Percentiles rank a stretch among this genome's conserved stretches.
These are phyloP conservation scores for Epichloe coenophiala DNA, from an alignment of 2,329 filamentous ascomycete species.

Conservation along the genomic window DNA sequence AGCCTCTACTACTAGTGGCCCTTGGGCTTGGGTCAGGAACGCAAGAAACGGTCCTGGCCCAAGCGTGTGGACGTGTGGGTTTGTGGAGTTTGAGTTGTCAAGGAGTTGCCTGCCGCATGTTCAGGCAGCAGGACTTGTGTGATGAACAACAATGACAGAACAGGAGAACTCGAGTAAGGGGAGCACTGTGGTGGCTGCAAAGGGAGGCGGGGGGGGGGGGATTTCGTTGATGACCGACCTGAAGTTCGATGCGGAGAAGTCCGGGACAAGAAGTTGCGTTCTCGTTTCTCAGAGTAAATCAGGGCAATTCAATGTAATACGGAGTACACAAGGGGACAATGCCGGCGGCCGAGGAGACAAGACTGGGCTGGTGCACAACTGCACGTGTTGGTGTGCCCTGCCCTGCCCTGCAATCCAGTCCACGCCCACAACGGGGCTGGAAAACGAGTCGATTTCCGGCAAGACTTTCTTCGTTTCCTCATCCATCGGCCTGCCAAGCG, in stretches of 20 bases:
- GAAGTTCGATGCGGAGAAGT: not conserved
- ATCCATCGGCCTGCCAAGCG: not conserved
- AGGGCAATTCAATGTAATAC: no score
- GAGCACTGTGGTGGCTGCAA: no score
- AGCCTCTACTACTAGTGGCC: not conserved
- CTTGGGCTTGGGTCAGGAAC: not conserved
- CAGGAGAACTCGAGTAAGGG: no score
- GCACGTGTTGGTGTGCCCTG: not conserved
- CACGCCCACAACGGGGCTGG: not conserved
- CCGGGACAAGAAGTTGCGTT: not conserved
- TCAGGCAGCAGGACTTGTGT: no score
- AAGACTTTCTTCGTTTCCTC: not conserved
- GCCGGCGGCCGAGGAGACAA: no score
- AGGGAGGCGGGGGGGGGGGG: no score
- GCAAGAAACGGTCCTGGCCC: slow-evolving; percentile 1
- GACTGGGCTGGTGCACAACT: not conserved
- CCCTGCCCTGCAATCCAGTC: not conserved
- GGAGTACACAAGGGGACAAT: no score
- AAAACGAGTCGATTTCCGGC: not conserved
- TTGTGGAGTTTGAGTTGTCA: not conserved
- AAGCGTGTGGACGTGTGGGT: not conserved
- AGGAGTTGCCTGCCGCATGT: not conserved
- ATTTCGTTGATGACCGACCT: no score
- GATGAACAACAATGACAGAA: no score
- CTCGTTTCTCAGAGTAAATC: not conserved